Conservation (phyloP, 495 filamentous ascomycete genomes). For the Hypoxylon fuscum region DNA sequence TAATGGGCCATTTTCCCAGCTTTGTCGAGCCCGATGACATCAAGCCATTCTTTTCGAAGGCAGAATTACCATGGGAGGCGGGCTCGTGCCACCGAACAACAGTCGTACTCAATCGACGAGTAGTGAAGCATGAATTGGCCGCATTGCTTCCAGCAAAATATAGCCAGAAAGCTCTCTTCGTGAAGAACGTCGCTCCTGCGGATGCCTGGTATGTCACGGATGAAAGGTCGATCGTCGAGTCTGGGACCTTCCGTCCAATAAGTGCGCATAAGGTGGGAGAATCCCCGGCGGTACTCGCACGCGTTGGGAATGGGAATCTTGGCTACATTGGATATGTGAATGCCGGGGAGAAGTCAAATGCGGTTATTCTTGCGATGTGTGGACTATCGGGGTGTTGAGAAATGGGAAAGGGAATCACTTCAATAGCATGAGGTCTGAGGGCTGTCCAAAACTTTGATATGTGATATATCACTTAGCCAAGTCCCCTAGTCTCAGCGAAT, state of each 20-base stretch:
- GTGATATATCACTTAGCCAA: too few species aligned
- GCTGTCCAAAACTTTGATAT: too few species aligned
- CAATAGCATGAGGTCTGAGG: too few species aligned
- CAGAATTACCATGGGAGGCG: constrained; percentile 45
- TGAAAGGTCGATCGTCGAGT: constrained; percentile 9
- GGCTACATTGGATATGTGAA: constrained; percentile 58
- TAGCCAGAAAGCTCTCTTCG: constrained; percentile 53
- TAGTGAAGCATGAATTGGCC: constrained; percentile 4
- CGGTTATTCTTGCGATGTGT: constrained; percentile 49
- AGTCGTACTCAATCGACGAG: constrained; percentile 35
- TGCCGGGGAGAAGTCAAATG: constrained; percentile 45
- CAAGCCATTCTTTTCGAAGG: constrained; percentile 16
- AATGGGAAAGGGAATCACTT: too few species aligned
- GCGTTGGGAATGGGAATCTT: constrained; percentile 47
- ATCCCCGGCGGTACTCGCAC: constrained; percentile 43
- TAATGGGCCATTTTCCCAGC: constrained; percentile 18
- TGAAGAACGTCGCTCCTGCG: constrained; percentile 40
- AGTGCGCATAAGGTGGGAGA: constrained; percentile 43
- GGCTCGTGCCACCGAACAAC: constrained; percentile 49
- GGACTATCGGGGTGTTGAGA: constrained; percentile 23
- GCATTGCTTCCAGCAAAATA: constrained; percentile 44
- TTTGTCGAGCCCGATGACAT: background rate
- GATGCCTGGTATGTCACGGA: constrained; percentile 20
- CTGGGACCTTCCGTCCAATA: constrained; percentile 3
- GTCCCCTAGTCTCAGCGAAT: too few species aligned